These are phyloP conservation scores for Tuber microsphaerosporum DNA, from an alignment of 495 filamentous ascomycete genomes.

Conservation along the genomic window DNA sequence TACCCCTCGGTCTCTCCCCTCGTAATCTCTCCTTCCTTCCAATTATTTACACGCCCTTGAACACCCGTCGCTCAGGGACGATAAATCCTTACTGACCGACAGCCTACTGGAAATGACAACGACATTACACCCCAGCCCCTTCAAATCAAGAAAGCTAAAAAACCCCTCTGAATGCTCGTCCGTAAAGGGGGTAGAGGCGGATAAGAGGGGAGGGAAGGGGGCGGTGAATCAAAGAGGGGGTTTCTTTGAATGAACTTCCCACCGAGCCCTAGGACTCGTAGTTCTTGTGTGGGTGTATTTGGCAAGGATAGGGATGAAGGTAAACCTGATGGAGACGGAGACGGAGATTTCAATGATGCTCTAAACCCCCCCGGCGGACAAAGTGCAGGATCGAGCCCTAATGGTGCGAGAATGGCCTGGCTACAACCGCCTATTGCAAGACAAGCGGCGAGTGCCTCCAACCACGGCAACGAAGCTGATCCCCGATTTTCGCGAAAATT, in stretches of 20 bases:
- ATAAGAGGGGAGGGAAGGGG: neutral
- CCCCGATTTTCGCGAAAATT: neutral
- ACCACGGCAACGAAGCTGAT: neutral
- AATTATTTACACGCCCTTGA: neutral
- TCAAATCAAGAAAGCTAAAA: conserved; percentile 27
- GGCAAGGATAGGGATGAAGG: neutral
- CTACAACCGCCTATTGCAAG: conserved; percentile 14
- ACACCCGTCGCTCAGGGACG: neutral
- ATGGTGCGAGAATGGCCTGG: conserved; percentile 22
- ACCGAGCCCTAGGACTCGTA: conserved; percentile 23
- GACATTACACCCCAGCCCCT: conserved; percentile 16
- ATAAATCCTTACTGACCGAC: neutral
- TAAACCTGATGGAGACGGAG: neutral
- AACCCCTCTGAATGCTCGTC: conserved; percentile 27
- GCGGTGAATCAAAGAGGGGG: neutral
- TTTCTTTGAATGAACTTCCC: conserved; percentile 26
- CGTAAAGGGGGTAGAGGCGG: neutral
- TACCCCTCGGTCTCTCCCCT: neutral
- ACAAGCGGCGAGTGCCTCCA: neutral
- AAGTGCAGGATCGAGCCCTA: neutral
- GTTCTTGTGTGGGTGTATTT: conserved; percentile 21
- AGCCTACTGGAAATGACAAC: neutral
- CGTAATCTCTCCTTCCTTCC: neutral
- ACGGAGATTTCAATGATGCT: neutral
- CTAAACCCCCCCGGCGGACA: neutral